Evolutionary conservation across 1,284 basidiomycete genomes (phyloP), one percentile per base, ranked within the genome.

Genomic region (Trametes sp.): DNA sequence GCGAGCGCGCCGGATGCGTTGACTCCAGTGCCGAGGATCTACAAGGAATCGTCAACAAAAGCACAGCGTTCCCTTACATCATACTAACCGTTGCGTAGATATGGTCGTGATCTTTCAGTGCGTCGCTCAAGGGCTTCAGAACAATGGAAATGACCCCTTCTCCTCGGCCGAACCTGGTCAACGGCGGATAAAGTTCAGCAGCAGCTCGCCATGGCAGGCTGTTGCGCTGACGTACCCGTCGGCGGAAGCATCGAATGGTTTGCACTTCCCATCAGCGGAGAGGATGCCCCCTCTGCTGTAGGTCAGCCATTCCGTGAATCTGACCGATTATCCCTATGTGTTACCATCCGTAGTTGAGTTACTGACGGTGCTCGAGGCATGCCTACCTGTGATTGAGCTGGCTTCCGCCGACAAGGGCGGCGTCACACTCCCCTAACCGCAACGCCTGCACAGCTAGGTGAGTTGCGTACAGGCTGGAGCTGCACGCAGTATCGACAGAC

Each of bases 401-500:
- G 60, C 74, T 76, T 33, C 79, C 81, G 13, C 76, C 81, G 26
- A 85, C 78, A 4, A 85, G 72, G 2, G 82, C 84, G n/a, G 81
- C 77, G 31, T 82, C 78, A 49, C 83, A 78, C 48, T 85, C 83
- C 4, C 82, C 82, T 36, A 71, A 70, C 28, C 70, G 72, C 3
- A 85, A 70, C 0, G 81, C 78, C 38, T 78, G 78, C 2, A 82
- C 75, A 1, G 82, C 83, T n/a, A 84, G 75, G 65, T 85, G 82
- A 44, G 80, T 75, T 6, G 81, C 81, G 7, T 76, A 80, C 8
- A 82, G 70, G 42, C 76, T 78, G 31, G 81, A 83, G 51, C 80
- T 83, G 64, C 84, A 85, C 6, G 81, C 84, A 0, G 83, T 84
- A 63, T 85, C 83, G 0, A 79, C 68, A 13, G 81, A 79, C 26